Evolutionary conservation across 306 rosid species (phyloP).

Genomic region (Cercis canadensis): DNA sequence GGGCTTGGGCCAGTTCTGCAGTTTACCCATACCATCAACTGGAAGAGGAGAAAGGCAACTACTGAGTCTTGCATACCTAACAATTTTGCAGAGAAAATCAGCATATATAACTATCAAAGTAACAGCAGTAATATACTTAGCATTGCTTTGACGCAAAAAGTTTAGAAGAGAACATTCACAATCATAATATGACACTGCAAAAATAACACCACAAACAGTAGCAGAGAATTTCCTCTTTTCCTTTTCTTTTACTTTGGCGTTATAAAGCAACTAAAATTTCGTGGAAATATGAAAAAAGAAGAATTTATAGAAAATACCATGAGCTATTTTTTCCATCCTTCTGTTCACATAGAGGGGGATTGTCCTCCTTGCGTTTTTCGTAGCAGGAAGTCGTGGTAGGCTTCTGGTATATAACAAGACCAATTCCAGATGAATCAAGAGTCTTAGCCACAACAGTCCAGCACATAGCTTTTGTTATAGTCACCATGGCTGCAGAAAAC

Average conservation of each 20-base stretch:
- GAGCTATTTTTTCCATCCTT: conserved; percentile 62
- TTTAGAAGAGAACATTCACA: not conserved
- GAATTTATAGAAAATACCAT: conserved; percentile 59
- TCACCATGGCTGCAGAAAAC: conserved; percentile 74
- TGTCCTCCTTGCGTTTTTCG: conserved; percentile 51
- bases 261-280: conserved; percentile 15
- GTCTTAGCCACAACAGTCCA: conserved; percentile 82
- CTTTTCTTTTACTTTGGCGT: no score
- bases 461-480: conserved; percentile 78
- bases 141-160: conserved; percentile 12
- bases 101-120: conserved; percentile 11
- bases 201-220: conserved; percentile 13
- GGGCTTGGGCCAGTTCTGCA: conserved; percentile 74
- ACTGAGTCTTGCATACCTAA: conserved; percentile 72
- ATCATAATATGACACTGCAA: not conserved
- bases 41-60: conserved; percentile 73
- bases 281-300: conserved; percentile 20
- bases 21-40: conserved; percentile 55
- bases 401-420: conserved; percentile 92
- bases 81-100: conserved; percentile 43
- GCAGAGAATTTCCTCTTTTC: not conserved
- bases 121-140: not conserved
- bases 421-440: conserved; percentile 74
- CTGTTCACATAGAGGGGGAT: conserved; percentile 72
- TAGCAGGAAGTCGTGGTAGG: conserved; percentile 80